Evolutionary conservation across 345 rosid genomes (phyloP).

Genomic region (Erysimum cheiranthoides): DNA sequence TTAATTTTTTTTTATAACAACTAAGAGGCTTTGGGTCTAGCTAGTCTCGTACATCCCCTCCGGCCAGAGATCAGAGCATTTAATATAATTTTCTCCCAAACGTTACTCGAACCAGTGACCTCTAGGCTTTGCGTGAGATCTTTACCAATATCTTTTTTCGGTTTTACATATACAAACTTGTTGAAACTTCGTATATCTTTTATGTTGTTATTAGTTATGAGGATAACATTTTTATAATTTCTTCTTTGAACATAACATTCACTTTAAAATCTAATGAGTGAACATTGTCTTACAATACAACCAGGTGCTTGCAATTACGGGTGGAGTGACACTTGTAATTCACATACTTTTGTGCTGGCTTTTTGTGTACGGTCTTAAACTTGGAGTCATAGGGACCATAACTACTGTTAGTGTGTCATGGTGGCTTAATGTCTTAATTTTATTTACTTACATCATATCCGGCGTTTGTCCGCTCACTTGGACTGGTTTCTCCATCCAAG

Average conservation of each 20-base stretch:
- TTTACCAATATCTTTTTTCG: no score
- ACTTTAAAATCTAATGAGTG: not conserved
- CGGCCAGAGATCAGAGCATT: no score
- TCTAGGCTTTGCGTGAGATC: no score
- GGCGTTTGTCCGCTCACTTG: slow-evolving; percentile 51
- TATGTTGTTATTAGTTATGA: no score
- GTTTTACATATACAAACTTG: no score
- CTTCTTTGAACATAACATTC: not conserved
- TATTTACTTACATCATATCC: slow-evolving; percentile 46
- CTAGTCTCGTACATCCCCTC: no score
- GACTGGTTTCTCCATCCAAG: slow-evolving; percentile 80
- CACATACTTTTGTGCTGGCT: slow-evolving; percentile 70
- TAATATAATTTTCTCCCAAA: no score
- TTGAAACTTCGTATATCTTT: no score
- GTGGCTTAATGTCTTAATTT: slow-evolving; percentile 66
- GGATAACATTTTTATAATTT: no score
- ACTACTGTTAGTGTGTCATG: slow-evolving; percentile 65
- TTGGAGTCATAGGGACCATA: slow-evolving; percentile 67
- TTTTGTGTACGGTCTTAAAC: slow-evolving; percentile 55
- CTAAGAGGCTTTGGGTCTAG: no score
- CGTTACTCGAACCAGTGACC: no score
- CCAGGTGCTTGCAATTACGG: slow-evolving; percentile 61
- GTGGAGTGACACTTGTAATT: slow-evolving; percentile 53
- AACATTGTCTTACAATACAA: not conserved
- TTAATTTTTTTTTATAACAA: no score